These are phyloP conservation scores for Ichthyophthirius multifiliis DNA, from an alignment of 169 alveolate genomes.

Conservation along the genomic window DNA sequence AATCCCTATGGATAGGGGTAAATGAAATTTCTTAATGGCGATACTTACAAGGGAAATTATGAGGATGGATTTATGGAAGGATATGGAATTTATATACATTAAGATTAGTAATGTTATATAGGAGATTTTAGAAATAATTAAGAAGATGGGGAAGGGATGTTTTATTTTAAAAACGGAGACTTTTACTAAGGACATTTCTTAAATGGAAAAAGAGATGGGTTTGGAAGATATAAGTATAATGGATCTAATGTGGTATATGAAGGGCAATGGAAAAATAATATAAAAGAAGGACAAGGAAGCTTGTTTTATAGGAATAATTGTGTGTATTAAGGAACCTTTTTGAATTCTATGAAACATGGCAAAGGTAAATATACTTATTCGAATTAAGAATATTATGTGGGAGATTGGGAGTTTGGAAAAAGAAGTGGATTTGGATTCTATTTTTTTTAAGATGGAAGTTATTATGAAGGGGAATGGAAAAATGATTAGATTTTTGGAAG, in stretches of 20 bases:
- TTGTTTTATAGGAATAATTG: neutral
- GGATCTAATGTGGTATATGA: neutral
- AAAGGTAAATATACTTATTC: neutral
- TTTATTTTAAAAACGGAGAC: constrained; percentile 7
- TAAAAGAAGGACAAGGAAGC: constrained; percentile 1
- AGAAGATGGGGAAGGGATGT: constrained; percentile 13
- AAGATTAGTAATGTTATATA: neutral
- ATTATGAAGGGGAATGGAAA: constrained; percentile 15
- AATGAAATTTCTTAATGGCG: neutral
- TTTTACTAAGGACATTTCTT: neutral
- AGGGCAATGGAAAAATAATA: neutral
- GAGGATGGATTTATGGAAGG: neutral
- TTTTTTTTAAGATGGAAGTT: neutral
- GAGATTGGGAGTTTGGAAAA: neutral
- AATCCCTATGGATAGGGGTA: neutral
- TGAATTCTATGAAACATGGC: neutral
- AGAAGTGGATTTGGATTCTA: constrained; percentile 2
- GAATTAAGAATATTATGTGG: neutral
- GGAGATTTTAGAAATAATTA: constrained; percentile 1
- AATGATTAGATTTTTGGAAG: constrained; percentile 2
- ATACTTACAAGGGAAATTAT: neutral
- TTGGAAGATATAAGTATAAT: neutral
- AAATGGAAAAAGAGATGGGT: constrained; percentile 3
- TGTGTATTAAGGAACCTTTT: neutral
- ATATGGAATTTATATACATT: neutral